A percentile compares a stretch with the other conserved stretches of the same genome.
Evolutionary conservation across 2,329 filamentous ascomycete species (phyloP).

Genomic region (Achaetomium macrosporum): DNA sequence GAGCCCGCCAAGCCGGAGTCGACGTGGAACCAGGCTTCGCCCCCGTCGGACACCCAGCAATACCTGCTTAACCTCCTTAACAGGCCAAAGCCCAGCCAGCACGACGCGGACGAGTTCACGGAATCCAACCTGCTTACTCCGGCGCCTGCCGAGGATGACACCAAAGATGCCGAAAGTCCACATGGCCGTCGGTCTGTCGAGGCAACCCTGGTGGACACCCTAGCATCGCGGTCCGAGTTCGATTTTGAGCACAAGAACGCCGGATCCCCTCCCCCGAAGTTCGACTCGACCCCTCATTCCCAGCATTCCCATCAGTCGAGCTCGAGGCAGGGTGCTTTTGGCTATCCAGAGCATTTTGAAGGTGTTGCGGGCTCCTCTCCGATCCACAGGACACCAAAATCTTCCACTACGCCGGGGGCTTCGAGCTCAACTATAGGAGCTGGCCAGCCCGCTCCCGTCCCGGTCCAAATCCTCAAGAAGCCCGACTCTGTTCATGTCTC

Average conservation of each 20-base stretch:
- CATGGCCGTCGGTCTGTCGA: slow-evolving; percentile 21
- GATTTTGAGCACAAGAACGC: slow-evolving; percentile 25
- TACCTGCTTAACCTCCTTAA: slow-evolving; percentile 83
- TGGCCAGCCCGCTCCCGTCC: slow-evolving; percentile 30
- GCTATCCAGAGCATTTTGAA: slow-evolving; percentile 37
- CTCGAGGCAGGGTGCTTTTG: slow-evolving; percentile 23
- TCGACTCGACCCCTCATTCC: slow-evolving; percentile 25
- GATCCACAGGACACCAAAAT: slow-evolving; percentile 38
- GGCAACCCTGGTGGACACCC: slow-evolving; percentile 21
- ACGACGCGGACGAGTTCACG: slow-evolving; percentile 42
- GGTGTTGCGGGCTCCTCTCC: slow-evolving; percentile 38
- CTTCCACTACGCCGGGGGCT: slow-evolving; percentile 31
- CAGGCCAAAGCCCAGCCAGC: slow-evolving; percentile 63
- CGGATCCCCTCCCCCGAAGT: slow-evolving; percentile 24
- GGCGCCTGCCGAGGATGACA: slow-evolving; percentile 35
- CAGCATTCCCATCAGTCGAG: slow-evolving; percentile 24
- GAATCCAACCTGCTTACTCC: slow-evolving; percentile 42
- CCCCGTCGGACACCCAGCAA: slow-evolving; percentile 68
- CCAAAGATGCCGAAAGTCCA: slow-evolving; percentile 23
- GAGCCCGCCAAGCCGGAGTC: slow-evolving; percentile 39
- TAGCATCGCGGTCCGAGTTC: slow-evolving; percentile 27
- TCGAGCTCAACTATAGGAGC: slow-evolving; percentile 23
- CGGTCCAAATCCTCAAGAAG: slow-evolving; percentile 49
- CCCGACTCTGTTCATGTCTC: slow-evolving; percentile 35
- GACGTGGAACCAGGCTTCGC: slow-evolving; percentile 44